Evolutionary conservation across 2,329 filamentous ascomycete species (phyloP).

Genomic region (Peltaster fructicola): DNA sequence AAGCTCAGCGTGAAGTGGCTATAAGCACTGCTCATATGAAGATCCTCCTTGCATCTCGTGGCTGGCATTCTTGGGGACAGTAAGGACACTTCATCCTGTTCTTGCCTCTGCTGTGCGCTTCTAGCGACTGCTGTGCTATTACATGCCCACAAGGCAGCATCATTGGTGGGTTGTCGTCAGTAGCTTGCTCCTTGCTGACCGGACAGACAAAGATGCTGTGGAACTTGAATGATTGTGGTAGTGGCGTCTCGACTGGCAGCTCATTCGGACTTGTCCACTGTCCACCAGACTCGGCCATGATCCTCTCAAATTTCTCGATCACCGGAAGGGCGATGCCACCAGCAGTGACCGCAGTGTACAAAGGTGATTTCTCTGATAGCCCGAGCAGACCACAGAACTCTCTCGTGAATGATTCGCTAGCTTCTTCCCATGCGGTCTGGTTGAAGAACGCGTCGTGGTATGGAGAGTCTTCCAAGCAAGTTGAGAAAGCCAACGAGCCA

Average conservation of each 20-base stretch:
- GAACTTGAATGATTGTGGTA: constrained; percentile 52
- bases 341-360: constrained; percentile 84
- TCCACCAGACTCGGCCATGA: constrained; percentile 75
- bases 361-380: constrained; percentile 74
- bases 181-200: constrained; percentile 90
- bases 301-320: constrained; percentile 70
- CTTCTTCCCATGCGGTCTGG: constrained; percentile 60
- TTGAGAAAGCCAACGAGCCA: constrained; percentile 60
- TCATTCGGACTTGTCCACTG: constrained; percentile 92
- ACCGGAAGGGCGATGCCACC: constrained; percentile 82
- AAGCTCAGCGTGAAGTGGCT: too few relatives aligned
- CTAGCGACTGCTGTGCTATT: constrained; percentile 67
- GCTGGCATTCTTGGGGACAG: constrained; percentile 67
- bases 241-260: constrained; percentile 54
- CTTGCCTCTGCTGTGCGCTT: constrained; percentile 57
- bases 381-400: constrained; percentile 90
- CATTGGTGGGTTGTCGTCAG: constrained; percentile 84
- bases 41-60: constrained; percentile 59
- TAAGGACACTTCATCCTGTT: constrained; percentile 84
- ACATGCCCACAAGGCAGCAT: constrained; percentile 94
- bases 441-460: constrained; percentile 67
- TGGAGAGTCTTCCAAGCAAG: constrained; percentile 59
- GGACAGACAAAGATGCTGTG: constrained; percentile 97
- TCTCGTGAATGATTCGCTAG: too few relatives aligned
- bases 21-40: constrained; percentile 20